Conservation (phyloP, 176 grass and related monocot species). For the Saccharum spontaneum region DNA sequence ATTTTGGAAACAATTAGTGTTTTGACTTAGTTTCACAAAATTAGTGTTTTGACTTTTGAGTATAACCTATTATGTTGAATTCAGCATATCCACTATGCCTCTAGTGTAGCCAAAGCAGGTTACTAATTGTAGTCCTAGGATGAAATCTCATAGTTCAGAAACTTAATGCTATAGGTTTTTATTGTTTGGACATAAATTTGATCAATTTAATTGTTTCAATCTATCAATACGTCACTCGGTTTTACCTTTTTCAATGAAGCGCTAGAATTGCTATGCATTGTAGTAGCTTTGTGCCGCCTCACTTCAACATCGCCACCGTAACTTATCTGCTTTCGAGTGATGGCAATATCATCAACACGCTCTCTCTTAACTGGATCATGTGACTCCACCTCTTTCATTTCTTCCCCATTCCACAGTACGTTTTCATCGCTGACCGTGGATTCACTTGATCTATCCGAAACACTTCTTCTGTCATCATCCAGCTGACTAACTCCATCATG, state of each 20-base stretch:
- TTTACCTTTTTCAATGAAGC: slow-evolving; percentile 8
- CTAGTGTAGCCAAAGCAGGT: neutral
- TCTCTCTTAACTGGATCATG: neutral
- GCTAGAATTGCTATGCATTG: neutral
- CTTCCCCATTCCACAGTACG: neutral
- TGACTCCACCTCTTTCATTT: neutral
- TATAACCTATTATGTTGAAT: neutral
- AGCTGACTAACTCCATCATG: slow-evolving; percentile 8
- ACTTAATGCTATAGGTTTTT: neutral
- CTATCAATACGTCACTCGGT: neutral
- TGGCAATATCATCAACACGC: neutral
- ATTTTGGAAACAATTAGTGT: neutral
- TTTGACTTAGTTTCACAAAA: no score
- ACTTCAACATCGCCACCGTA: neutral
- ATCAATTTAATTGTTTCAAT: neutral
- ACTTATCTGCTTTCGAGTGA: neutral
- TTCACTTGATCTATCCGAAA: neutral
- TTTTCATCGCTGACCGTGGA: neutral
- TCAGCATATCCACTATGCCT: neutral
- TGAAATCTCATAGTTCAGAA: neutral
- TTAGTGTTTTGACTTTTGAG: neutral
- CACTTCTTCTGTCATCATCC: neutral
- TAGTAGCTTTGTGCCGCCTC: neutral
- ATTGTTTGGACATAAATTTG: neutral
- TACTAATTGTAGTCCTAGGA: neutral